Conservation (phyloP, 2,329 filamentous ascomycete genomes). For the Phaeosphaeriaceae sp. region DNA sequence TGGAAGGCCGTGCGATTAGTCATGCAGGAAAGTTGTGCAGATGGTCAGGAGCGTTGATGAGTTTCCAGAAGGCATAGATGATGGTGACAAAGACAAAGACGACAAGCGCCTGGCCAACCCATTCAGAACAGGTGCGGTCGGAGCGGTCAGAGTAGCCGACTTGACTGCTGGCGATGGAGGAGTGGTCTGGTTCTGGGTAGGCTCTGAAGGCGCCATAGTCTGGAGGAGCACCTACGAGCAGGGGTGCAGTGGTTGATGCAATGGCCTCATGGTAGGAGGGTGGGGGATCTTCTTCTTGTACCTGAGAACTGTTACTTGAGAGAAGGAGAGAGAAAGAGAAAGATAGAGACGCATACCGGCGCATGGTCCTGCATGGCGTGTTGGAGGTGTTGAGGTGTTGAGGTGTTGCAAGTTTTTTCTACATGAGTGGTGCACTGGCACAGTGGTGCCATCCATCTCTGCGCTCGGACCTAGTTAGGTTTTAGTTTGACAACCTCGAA, state of each 20-base stretch:
- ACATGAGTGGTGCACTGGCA: slow-evolving; percentile 19
- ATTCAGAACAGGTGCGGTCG: slow-evolving; percentile 34
- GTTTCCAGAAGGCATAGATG: slow-evolving; percentile 40
- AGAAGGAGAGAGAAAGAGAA: not conserved
- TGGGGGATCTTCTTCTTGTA: slow-evolving; percentile 30
- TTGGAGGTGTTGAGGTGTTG: not conserved
- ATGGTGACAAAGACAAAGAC: slow-evolving; percentile 35
- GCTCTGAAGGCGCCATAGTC: slow-evolving; percentile 41
- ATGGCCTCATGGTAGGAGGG: slow-evolving; percentile 45
- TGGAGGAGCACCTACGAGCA: slow-evolving; percentile 38
- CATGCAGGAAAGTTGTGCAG: no score
- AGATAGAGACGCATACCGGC: slow-evolving; percentile 1
- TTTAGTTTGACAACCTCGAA: slow-evolving; percentile 12
- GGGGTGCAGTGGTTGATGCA: slow-evolving; percentile 27
- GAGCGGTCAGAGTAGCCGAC: slow-evolving; percentile 17
- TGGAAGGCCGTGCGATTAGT: not conserved
- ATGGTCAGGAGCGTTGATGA: slow-evolving; percentile 30
- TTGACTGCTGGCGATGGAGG: slow-evolving; percentile 39
- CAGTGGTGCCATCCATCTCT: slow-evolving; percentile 17
- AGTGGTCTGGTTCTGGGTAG: slow-evolving; percentile 36
- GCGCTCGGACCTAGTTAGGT: slow-evolving; percentile 18
- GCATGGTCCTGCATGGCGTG: slow-evolving; percentile 18
- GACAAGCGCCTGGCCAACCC: slow-evolving; percentile 36
- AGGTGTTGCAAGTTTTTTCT: slow-evolving; percentile 2
- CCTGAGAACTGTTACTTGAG: not conserved